Conservation (phyloP, 2,329 filamentous ascomycete genomes). For the Botrytis fabae region DNA sequence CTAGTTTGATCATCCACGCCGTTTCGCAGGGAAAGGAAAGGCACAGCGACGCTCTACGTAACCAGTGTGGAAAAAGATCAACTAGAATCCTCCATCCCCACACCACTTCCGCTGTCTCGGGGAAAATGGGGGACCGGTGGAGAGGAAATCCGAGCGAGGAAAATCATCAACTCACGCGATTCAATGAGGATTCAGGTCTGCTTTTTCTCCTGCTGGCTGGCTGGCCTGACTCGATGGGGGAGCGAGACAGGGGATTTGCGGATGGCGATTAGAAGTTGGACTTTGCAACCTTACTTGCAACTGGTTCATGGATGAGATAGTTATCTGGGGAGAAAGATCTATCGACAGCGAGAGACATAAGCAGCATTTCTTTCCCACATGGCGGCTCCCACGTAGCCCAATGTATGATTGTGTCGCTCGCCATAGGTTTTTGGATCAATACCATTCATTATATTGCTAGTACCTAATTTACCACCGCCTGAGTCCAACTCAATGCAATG, state of each 20-base stretch:
- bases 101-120: constrained; percentile 2
- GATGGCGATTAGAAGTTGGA: background rate
- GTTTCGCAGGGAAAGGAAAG: background rate
- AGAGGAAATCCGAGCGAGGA: background rate
- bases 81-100: constrained; percentile 3
- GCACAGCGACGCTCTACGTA: background rate
- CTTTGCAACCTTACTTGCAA: background rate
- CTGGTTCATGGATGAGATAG: too few species aligned
- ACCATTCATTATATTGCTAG: too few species aligned
- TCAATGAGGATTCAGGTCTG: background rate
- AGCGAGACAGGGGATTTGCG: background rate
- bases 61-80: background rate
- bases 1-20: background rate
- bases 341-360: background rate
- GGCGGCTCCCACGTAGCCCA: background rate
- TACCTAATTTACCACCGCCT: background rate
- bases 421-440: background rate
- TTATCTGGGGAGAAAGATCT: background rate
- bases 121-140: constrained; percentile 3
- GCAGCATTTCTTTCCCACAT: background rate
- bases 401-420: background rate
- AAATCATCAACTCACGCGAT: background rate
- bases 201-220: background rate
- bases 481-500: background rate
- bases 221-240: background rate